Evolutionary conservation across 768 basidiomycete species (phyloP).

Genomic region (Mycena sanguinolenta): DNA sequence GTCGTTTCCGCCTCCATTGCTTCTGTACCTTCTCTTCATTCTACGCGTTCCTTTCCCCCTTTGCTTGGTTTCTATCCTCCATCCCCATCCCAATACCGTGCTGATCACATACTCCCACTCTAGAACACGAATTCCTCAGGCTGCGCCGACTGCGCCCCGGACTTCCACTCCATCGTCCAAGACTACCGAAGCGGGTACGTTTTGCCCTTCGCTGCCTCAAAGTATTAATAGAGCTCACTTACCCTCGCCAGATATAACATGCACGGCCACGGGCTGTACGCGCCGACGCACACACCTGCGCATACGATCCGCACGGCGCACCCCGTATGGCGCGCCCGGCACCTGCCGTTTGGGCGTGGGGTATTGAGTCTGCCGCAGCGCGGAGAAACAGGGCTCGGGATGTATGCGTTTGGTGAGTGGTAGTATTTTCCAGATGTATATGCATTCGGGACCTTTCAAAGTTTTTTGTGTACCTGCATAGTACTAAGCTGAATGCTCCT

Average conservation of each 20-base stretch:
- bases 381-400: constrained; percentile 85
- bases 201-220: too few relatives aligned
- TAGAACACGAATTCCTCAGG: not conserved
- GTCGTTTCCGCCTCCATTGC: too few relatives aligned
- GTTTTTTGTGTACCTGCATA: not conserved
- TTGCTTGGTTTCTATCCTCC: not conserved
- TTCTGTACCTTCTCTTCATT: too few relatives aligned
- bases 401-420: constrained; percentile 70
- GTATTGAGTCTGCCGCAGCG: constrained; percentile 90
- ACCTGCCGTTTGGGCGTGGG: constrained; percentile 93
- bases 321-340: constrained; percentile 95
- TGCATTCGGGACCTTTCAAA: too few relatives aligned
- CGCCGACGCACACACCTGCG: constrained; percentile 52
- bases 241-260: not conserved
- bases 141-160: not conserved
- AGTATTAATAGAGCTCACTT: too few relatives aligned
- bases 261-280: not conserved
- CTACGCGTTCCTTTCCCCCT: too few relatives aligned
- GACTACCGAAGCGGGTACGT: not conserved
- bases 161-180: not conserved
- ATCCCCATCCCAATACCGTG: too few relatives aligned
- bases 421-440: too few relatives aligned
- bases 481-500: not conserved
- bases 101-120: not conserved
- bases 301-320: constrained; percentile 79